Conservation (phyloP, 192 early-diverging fungal species). For the Geranomyces variabilis region DNA sequence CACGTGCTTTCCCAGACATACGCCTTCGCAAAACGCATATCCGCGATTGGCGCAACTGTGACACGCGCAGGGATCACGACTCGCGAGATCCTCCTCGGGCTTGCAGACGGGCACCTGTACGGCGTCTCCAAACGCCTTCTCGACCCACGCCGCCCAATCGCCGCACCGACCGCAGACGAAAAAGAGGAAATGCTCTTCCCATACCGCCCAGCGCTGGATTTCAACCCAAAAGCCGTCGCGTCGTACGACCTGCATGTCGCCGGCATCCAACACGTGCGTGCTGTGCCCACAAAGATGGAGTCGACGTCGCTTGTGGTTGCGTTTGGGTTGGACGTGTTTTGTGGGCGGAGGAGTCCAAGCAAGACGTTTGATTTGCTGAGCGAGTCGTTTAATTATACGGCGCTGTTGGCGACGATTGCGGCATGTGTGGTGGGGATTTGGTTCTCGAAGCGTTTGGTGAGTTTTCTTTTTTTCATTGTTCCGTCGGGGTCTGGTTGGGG, state of each 20-base stretch:
- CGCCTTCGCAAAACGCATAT: slow-evolving; percentile 72
- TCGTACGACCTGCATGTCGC: slow-evolving; percentile 73
- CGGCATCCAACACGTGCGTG: slow-evolving; percentile 69
- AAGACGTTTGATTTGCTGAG: slow-evolving; percentile 92
- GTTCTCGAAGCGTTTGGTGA: slow-evolving; percentile 60
- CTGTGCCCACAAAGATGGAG: slow-evolving; percentile 82
- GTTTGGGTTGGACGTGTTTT: slow-evolving; percentile 92
- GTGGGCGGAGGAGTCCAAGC: slow-evolving; percentile 78
- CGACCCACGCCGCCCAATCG: slow-evolving; percentile 80
- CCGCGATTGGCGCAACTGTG: slow-evolving; percentile 79
- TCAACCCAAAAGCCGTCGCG: slow-evolving; percentile 77
- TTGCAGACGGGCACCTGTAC: slow-evolving; percentile 55
- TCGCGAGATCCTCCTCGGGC: slow-evolving; percentile 77
- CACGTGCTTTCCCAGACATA: slow-evolving; percentile 77
- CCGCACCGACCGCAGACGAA: slow-evolving; percentile 72
- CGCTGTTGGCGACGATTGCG: slow-evolving; percentile 82
- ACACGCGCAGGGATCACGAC: slow-evolving; percentile 87
- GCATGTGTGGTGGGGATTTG: slow-evolving; percentile 73
- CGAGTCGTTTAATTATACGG: slow-evolving; percentile 87
- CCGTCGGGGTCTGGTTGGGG: too few relatives aligned
- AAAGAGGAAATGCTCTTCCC: slow-evolving; percentile 86
- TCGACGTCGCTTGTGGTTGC: slow-evolving; percentile 89
- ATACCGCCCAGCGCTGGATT: slow-evolving; percentile 71
- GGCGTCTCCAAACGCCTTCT: slow-evolving; percentile 74
- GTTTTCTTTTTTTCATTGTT: too few relatives aligned